These are phyloP conservation scores for Closterium sp. DNA, from an alignment of 139 green algal species.

Conservation along the genomic window DNA sequence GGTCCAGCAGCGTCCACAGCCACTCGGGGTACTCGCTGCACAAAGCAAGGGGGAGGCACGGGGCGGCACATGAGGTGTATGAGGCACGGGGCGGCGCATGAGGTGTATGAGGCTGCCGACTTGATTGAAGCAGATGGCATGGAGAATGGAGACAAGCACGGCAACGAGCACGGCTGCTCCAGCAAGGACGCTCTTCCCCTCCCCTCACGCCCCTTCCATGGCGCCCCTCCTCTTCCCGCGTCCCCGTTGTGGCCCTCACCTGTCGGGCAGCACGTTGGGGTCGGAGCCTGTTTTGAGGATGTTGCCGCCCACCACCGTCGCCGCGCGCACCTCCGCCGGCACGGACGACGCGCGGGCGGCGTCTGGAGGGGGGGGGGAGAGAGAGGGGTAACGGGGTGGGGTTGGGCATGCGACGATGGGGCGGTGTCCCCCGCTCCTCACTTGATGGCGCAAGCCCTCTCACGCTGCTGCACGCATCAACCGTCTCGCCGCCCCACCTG, in stretches of 20 bases:
- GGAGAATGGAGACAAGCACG: too few species aligned
- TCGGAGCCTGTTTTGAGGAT: slow-evolving; percentile 30
- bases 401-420: not conserved
- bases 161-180: too few species aligned
- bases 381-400: not conserved
- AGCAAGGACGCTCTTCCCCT: too few species aligned
- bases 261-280: slow-evolving; percentile 12
- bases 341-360: slow-evolving; percentile 11
- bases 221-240: not conserved
- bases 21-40: slow-evolving; percentile 36
- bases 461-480: not conserved
- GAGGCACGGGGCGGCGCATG: too few species aligned
- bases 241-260: not conserved
- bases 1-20: slow-evolving; percentile 28
- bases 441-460: not conserved
- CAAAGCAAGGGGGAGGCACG: too few species aligned
- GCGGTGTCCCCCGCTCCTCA: not conserved
- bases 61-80: too few species aligned
- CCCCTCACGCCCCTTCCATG: not conserved
- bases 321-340: slow-evolving; percentile 15
- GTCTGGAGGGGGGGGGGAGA: not conserved
- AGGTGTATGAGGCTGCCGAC: too few species aligned
- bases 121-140: too few species aligned
- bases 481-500: not conserved
- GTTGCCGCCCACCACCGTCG: slow-evolving; percentile 29